These are phyloP conservation scores for Coprinopsis marcescibilis DNA, from an alignment of 768 basidiomycete genomes.

Conservation along the genomic window DNA sequence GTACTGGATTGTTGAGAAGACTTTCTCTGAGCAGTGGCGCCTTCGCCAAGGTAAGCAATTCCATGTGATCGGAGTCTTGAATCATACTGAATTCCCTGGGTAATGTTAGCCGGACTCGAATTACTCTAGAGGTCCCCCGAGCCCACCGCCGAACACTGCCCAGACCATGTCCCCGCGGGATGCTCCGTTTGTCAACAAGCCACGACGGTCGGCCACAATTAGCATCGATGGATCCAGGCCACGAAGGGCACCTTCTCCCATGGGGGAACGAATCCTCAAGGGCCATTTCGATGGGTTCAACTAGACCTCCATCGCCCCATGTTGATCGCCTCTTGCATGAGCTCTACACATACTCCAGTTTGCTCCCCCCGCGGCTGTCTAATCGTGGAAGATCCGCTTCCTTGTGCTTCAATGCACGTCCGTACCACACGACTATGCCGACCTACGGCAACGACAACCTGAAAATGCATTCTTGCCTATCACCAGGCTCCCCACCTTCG, in stretches of 20 bases:
- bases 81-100: background rate
- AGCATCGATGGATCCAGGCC: conserved; percentile 38
- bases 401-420: background rate
- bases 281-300: conserved; percentile 91
- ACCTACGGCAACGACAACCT: too few species aligned
- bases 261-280: conserved; percentile 88
- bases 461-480: too few species aligned
- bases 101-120: conserved; percentile 23
- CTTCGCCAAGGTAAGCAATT: conserved; percentile 48
- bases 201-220: conserved; percentile 59
- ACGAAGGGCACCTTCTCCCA: conserved; percentile 74
- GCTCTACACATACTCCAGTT: conserved; percentile 34
- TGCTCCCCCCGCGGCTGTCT: background rate
- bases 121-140: conserved; percentile 29
- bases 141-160: conserved; percentile 48
- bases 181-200: conserved; percentile 27
- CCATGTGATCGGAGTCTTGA: conserved; percentile 1
- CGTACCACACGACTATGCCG: too few species aligned
- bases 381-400: background rate
- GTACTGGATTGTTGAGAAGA: conserved; percentile 64
- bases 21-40: conserved; percentile 61
- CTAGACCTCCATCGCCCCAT: conserved; percentile 26
- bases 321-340: background rate
- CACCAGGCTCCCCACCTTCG: too few species aligned
- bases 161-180: conserved; percentile 28